Evolutionary conservation across 257 asterid genomes (phyloP), one percentile per base, ranked within the genome.

Genomic region (Gentiana dahurica): DNA sequence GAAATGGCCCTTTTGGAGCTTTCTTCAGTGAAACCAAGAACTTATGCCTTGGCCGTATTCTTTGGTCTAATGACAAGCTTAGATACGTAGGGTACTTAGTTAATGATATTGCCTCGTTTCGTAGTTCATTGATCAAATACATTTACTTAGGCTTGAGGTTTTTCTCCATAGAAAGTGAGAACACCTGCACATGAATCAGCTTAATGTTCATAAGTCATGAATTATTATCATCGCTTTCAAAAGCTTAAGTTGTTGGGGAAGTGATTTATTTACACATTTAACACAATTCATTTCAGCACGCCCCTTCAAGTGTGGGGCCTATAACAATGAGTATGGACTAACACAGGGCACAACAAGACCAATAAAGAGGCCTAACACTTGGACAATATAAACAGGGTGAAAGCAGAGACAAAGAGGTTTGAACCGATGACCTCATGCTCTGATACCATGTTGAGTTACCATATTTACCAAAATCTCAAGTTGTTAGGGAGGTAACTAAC

Each of bases 1-100:
- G 98, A 72, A 87, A 90, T 51, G 95, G 96, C 67, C 96, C 96
- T 61, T 80, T 84, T 1, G 95, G 98, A 61, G 87, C 95, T 73
- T 83, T 90, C 79, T 84, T 90, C 73, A 90, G 72, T 33, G 84
- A 74, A 71, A 90, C 94, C 81, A 90, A 75, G 73, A 84, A 87
- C 15, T 84, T 75, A 62, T 90, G 96, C n/a, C 98, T 87, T 13
- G 98, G 96, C 51, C 94, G 82, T 75, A 90, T 90, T 71, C 96
- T 73, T 79, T 87, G 98, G 76, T 90, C 98, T 58, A 90, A 66
- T 32, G 98, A 90, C 73, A 90, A 75, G 77, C 98, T 87, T 43
- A 90, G 74, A 81, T 90, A 90, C 58, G 47, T 90, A 0, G 98
- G 96, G 70, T 90, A 87, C 69, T 90, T 90, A 62, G 94, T 81